These are phyloP conservation scores for Backusella psychrophila DNA, from an alignment of 192 early-diverging fungal species.

Conservation along the genomic window DNA sequence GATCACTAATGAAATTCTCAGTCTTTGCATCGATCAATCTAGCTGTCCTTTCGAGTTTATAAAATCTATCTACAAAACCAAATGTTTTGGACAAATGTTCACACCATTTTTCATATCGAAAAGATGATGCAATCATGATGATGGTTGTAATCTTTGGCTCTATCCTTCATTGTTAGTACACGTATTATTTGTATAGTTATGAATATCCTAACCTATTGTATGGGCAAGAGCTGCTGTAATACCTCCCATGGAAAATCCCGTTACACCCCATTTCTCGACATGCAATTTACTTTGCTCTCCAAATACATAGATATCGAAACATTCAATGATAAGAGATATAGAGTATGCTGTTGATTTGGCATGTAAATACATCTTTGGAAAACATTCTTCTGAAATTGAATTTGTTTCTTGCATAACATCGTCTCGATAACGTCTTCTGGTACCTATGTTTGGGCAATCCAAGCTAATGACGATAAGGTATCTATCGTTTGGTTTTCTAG, in stretches of 20 bases:
- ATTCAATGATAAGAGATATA: background rate
- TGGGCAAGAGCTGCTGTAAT: background rate
- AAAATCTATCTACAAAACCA: too few relatives aligned
- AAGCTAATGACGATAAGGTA: background rate
- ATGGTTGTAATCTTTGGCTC: too few relatives aligned
- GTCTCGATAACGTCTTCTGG: background rate
- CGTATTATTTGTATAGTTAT: too few relatives aligned
- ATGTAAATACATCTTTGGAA: background rate
- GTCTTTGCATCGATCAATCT: too few relatives aligned
- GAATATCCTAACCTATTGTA: background rate
- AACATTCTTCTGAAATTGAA: background rate
- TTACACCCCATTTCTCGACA: background rate
- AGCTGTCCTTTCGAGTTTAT: too few relatives aligned
- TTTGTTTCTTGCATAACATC: background rate
- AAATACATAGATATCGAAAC: background rate
- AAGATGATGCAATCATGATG: too few relatives aligned
- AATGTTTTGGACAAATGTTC: too few relatives aligned
- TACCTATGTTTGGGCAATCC: background rate
- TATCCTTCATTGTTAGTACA: too few relatives aligned
- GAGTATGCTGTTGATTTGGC: background rate
- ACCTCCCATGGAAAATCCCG: background rate
- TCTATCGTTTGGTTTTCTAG: background rate
- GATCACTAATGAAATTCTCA: too few relatives aligned
- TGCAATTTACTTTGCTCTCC: background rate
- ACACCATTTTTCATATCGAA: too few relatives aligned